phyloP scores from a whole-genome alignment of 208 protist genomes.

The Plasmodiophora brassicae region DNA sequence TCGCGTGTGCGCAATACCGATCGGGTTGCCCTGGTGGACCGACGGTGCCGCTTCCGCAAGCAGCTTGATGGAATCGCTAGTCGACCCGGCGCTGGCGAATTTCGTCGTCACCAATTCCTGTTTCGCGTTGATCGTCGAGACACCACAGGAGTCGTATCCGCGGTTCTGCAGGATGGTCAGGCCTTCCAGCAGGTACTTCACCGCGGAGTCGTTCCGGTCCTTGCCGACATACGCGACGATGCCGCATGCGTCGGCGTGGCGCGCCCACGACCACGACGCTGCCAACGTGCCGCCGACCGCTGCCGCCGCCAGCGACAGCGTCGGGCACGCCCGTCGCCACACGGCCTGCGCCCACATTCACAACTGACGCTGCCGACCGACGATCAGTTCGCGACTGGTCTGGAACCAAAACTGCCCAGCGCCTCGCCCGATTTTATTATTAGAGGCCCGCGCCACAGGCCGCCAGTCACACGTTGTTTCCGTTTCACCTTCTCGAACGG shows the following conservation, averaged over 20 bases:
- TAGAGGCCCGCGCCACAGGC: too few relatives aligned
- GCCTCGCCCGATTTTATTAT: too few relatives aligned
- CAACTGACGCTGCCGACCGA: too few relatives aligned
- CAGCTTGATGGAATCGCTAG: neutral
- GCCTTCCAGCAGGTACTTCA: slow-evolving; percentile 57
- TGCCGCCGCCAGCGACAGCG: neutral
- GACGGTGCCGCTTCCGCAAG: neutral
- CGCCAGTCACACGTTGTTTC: too few relatives aligned
- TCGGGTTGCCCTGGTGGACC: neutral
- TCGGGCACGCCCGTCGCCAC: too few relatives aligned
- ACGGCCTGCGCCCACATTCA: too few relatives aligned
- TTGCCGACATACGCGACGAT: slow-evolving; percentile 49
- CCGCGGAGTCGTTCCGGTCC: slow-evolving; percentile 54
- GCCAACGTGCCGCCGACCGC: neutral
- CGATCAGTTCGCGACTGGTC: too few relatives aligned
- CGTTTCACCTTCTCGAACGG: too few relatives aligned
- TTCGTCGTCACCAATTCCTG: slow-evolving; percentile 5
- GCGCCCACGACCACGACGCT: neutral
- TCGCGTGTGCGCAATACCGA: slow-evolving; percentile 61
- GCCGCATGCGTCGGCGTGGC: neutral
- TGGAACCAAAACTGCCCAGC: too few relatives aligned
- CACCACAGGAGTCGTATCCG: slow-evolving; percentile 61
- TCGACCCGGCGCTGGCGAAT: neutral
- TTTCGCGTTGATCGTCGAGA: slow-evolving; percentile 45
- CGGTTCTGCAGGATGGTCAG: slow-evolving; percentile 59